Percentiles rank a stretch among this genome's conserved stretches.
Evolutionary conservation across 1,284 basidiomycete genomes (phyloP).

Genomic region (Lentinula novae-zelandiae): DNA sequence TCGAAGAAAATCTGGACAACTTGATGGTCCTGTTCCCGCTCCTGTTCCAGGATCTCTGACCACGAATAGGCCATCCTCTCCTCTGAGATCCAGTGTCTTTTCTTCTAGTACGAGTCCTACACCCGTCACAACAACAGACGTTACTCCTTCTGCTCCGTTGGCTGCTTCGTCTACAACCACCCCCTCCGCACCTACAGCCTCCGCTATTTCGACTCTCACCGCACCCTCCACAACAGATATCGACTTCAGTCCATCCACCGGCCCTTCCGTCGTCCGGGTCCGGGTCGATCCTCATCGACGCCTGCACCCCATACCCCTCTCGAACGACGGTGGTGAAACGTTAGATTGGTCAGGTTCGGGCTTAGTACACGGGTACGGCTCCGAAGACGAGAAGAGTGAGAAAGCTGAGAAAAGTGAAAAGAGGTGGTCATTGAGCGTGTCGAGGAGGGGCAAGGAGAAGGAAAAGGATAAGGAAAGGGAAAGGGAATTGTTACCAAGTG

Average conservation of each 20-base stretch:
- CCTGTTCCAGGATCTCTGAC: not conserved
- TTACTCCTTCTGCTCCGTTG: constrained; percentile 22
- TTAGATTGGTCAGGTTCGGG: constrained; percentile 60
- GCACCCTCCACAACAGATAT: constrained; percentile 37
- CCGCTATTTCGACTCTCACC: not conserved
- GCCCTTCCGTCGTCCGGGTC: constrained; percentile 15
- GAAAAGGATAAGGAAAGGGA: constrained; percentile 51
- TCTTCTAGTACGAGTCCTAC: constrained; percentile 3
- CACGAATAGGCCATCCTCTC: constrained; percentile 21
- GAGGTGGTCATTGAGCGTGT: constrained; percentile 55
- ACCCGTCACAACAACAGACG: too few relatives aligned
- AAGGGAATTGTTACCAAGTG: constrained; percentile 32
- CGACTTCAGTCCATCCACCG: constrained; percentile 70
- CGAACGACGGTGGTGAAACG: constrained; percentile 61
- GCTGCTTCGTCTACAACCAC: not conserved
- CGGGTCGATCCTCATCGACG: not conserved
- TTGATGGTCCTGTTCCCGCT: constrained; percentile 18
- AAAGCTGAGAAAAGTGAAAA: constrained; percentile 37
- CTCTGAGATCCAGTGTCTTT: not conserved
- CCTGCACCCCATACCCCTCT: constrained; percentile 56
- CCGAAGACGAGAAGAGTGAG: constrained; percentile 43
- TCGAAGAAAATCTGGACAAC: constrained; percentile 41
- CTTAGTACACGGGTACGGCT: not conserved
- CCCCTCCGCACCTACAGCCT: not conserved
- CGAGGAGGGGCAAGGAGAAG: constrained; percentile 53